phyloP scores from a whole-genome alignment of 2,329 filamentous ascomycete species.

The Seiridium unicorne region DNA sequence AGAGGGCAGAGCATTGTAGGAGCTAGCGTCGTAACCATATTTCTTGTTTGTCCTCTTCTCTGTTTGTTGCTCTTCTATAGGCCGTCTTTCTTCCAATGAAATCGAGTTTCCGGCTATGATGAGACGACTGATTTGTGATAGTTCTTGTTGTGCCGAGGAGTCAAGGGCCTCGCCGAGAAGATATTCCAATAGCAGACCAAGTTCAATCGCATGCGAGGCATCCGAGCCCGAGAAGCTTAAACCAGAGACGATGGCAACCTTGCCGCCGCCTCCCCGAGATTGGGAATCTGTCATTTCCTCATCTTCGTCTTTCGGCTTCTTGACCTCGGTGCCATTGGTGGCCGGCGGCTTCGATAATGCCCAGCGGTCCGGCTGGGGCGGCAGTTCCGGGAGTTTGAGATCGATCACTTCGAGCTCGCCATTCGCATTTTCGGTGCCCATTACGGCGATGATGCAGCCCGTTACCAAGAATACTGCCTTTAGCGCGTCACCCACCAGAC shows the following conservation, averaged over 20 bases:
- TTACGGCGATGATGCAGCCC: conserved; percentile 88
- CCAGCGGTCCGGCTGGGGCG: conserved; percentile 81
- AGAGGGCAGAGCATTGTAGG: conserved; percentile 85
- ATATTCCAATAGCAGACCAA: conserved; percentile 81
- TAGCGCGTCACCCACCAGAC: conserved; percentile 71
- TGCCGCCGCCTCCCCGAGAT: conserved; percentile 38
- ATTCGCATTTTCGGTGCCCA: conserved; percentile 89
- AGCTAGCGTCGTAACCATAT: conserved; percentile 88
- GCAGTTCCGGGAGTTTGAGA: conserved; percentile 81
- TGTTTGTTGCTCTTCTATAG: conserved; percentile 34
- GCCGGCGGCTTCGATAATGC: conserved; percentile 53
- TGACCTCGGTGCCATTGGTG: conserved; percentile 24
- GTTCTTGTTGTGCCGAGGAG: conserved; percentile 54
- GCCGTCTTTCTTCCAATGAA: conserved; percentile 32
- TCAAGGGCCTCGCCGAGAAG: conserved; percentile 79
- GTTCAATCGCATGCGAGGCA: conserved; percentile 67
- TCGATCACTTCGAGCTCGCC: conserved; percentile 93
- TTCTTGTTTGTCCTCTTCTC: conserved; percentile 65
- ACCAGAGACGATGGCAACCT: conserved; percentile 85
- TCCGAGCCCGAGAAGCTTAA: conserved; percentile 77
- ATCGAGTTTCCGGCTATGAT: conserved; percentile 93
- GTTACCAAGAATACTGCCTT: conserved; percentile 75
- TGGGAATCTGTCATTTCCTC: conserved; percentile 56
- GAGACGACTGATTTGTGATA: conserved; percentile 74
- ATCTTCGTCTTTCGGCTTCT: conserved; percentile 39